These are phyloP conservation scores for Daldinia decipiens DNA, from an alignment of 495 filamentous ascomycete species.

Conservation along the genomic window DNA sequence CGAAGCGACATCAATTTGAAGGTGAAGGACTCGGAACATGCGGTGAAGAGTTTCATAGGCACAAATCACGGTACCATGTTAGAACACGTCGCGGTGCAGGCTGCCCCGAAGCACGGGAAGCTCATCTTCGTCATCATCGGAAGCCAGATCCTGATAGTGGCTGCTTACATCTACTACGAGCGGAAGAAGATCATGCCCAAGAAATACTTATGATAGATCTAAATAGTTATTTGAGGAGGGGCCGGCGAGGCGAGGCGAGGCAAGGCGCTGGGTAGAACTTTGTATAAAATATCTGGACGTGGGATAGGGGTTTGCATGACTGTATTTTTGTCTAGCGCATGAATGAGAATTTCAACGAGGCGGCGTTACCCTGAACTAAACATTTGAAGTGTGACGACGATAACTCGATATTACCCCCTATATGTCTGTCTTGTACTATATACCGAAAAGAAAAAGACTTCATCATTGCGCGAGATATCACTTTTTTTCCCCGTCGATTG, in stretches of 20 bases:
- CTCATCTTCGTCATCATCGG: conserved; percentile 79
- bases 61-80: conserved; percentile 75
- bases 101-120: conserved; percentile 72
- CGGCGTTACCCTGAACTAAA: conserved; percentile 8
- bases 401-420: background rate
- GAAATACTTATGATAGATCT: conserved; percentile 78
- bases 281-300: conserved; percentile 45
- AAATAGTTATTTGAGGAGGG: background rate
- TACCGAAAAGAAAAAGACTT: background rate
- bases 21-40: conserved; percentile 76
- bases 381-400: background rate
- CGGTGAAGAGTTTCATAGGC: conserved; percentile 75
- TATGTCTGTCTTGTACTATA: conserved; percentile 1
- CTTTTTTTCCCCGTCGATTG: background rate
- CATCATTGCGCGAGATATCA: background rate
- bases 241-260: background rate
- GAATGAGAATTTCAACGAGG: conserved; percentile 24
- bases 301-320: conserved; percentile 35
- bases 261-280: conserved; percentile 20
- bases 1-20: conserved; percentile 55
- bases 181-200: conserved; percentile 81
- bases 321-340: conserved; percentile 24
- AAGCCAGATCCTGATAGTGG: conserved; percentile 76
- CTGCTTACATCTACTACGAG: conserved; percentile 83
- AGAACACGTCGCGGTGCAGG: conserved; percentile 65